Conservation (phyloP, 345 rosid genomes). For the Acer saccharum region DNA sequence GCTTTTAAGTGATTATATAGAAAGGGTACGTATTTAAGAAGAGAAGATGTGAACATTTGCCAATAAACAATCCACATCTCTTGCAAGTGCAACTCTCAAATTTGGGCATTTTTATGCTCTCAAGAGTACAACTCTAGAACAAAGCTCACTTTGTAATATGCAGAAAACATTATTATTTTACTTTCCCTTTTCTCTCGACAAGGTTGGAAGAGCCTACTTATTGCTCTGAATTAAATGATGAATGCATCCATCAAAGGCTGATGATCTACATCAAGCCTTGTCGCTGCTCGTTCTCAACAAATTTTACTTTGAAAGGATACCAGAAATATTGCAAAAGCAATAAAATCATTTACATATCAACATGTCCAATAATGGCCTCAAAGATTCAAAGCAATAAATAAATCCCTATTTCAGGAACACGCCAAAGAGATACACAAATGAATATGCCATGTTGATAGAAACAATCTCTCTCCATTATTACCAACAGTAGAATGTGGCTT, state of each 20-base stretch:
- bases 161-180: background rate
- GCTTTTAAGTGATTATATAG: background rate
- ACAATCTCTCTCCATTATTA: conserved; percentile 24
- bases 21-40: no score
- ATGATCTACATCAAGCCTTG: background rate
- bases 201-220: background rate
- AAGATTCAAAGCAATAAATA: background rate
- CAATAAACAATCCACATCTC: background rate
- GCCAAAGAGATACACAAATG: background rate
- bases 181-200: background rate
- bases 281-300: background rate
- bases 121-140: background rate
- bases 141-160: background rate
- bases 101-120: background rate
- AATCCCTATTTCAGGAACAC: background rate
- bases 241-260: background rate
- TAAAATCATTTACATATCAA: background rate
- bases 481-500: conserved; percentile 8
- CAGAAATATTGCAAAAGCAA: background rate
- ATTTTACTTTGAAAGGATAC: background rate
- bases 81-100: background rate
- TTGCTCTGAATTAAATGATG: background rate
- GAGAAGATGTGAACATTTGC: background rate
- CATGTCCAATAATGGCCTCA: background rate
- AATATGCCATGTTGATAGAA: conserved; percentile 7